These are phyloP conservation scores for Clonostachys solani DNA, from an alignment of 2,329 filamentous ascomycete genomes.

Conservation along the genomic window DNA sequence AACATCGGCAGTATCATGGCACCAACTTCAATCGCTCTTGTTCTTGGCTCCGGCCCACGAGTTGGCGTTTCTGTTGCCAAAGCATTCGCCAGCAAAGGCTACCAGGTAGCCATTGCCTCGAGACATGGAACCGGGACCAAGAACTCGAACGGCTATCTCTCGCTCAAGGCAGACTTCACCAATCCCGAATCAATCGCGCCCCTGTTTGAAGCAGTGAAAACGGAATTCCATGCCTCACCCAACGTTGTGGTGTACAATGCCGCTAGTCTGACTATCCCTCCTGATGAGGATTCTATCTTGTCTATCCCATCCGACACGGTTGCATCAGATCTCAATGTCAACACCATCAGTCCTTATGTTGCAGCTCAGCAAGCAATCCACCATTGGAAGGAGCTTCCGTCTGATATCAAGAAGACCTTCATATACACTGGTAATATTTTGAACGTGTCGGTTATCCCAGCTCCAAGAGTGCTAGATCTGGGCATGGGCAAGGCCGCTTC, in stretches of 20 bases:
- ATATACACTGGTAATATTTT: background rate
- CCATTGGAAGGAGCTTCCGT: conserved; percentile 26
- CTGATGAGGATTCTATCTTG: conserved; percentile 20
- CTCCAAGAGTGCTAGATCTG: conserved; percentile 5
- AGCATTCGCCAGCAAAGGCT: conserved; percentile 1
- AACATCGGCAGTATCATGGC: no score
- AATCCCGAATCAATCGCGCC: conserved; percentile 2
- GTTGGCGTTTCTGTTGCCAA: conserved; percentile 1
- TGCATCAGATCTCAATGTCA: conserved; percentile 24
- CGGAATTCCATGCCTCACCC: conserved; percentile 21
- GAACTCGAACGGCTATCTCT: background rate
- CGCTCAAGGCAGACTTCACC: conserved; percentile 5
- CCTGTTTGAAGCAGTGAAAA: conserved; percentile 23
- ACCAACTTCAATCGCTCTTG: background rate
- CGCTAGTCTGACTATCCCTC: conserved; percentile 22
- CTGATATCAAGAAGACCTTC: background rate
- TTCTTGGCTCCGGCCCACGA: conserved; percentile 2
- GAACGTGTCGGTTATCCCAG: background rate
- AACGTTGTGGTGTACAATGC: conserved; percentile 38
- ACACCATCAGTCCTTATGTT: conserved; percentile 27
- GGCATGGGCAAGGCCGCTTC: conserved; percentile 1
- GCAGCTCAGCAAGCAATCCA: conserved; percentile 31
- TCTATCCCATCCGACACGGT: conserved; percentile 24
- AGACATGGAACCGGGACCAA: conserved; percentile 4
- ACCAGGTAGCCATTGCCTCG: conserved; percentile 1